These are phyloP conservation scores for Acrodontium crateriforme DNA, from an alignment of 2,329 filamentous ascomycete genomes.

Conservation along the genomic window DNA sequence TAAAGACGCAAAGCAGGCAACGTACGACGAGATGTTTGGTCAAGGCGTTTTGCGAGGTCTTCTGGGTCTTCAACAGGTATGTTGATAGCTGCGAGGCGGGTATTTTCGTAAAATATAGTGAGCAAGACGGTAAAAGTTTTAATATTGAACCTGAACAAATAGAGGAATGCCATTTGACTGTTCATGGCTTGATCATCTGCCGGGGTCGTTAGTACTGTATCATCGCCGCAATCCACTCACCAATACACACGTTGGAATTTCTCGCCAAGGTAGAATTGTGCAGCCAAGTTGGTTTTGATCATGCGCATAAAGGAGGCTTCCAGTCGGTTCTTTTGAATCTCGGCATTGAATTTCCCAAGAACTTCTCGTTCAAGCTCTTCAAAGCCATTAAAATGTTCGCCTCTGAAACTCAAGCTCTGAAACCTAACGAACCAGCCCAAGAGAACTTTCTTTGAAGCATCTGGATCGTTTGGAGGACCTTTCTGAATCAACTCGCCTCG, in stretches of 20 bases:
- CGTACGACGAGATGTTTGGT: conserved; percentile 31
- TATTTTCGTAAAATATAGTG: conserved; percentile 52
- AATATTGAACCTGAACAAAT: conserved; percentile 63
- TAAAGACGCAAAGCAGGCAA: conserved; percentile 53
- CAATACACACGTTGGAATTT: conserved; percentile 41
- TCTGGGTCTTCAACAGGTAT: conserved; percentile 39
- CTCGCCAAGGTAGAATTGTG: conserved; percentile 57
- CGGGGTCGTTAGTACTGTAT: too few species aligned
- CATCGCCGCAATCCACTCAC: conserved; percentile 1
- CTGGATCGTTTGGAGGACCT: conserved; percentile 25
- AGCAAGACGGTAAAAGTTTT: conserved; percentile 62
- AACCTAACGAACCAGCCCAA: conserved; percentile 73
- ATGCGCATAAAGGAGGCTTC: conserved; percentile 61
- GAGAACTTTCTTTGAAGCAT: conserved; percentile 49
- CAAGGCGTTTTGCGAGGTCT: conserved; percentile 15
- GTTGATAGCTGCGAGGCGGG: conserved; percentile 37
- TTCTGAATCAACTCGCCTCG: conserved; percentile 39
- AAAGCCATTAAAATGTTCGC: conserved; percentile 58
- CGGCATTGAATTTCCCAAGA: conserved; percentile 58
- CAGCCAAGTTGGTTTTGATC: conserved; percentile 72
- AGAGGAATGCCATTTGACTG: conserved; percentile 35
- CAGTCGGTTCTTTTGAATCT: too few species aligned
- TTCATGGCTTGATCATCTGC: conserved; percentile 12
- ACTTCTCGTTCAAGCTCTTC: conserved; percentile 78
- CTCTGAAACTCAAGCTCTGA: conserved; percentile 72